Conservation (phyloP, 2,329 filamentous ascomycete species). For the Calcarisporium arbuscula region DNA sequence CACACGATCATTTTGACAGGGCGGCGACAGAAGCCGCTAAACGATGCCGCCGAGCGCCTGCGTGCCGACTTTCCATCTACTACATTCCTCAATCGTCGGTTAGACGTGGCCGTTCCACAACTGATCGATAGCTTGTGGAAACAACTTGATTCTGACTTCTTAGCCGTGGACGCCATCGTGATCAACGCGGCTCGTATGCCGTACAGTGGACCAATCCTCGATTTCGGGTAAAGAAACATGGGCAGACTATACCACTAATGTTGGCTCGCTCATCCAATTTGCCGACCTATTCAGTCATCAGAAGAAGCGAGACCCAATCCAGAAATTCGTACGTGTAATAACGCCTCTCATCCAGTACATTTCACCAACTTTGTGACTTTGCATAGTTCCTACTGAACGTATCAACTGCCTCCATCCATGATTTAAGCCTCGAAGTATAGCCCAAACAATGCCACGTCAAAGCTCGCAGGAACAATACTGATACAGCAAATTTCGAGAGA, state of each 20-base stretch:
- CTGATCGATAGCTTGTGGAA: slow-evolving; percentile 24
- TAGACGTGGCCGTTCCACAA: slow-evolving; percentile 16
- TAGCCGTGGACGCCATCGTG: slow-evolving; percentile 17
- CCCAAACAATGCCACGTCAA: slow-evolving; percentile 25
- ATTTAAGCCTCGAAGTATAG: slow-evolving; percentile 9
- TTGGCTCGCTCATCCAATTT: slow-evolving; percentile 8
- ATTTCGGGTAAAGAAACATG: slow-evolving; percentile 8
- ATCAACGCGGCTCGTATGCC: slow-evolving; percentile 12
- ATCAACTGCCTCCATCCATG: slow-evolving; percentile 14
- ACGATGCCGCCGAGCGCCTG: slow-evolving; percentile 1
- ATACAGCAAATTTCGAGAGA: slow-evolving; percentile 27
- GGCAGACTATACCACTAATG: slow-evolving; percentile 10
- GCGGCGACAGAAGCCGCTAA: slow-evolving; percentile 18
- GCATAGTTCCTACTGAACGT: slow-evolving; percentile 3
- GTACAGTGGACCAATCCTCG: slow-evolving; percentile 2
- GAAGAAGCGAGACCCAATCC: slow-evolving; percentile 9
- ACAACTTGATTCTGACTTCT: slow-evolving; percentile 14
- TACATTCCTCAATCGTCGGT: not conserved
- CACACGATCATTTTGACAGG: slow-evolving; percentile 30
- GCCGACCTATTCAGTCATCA: slow-evolving; percentile 27
- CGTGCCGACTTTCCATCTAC: slow-evolving; percentile 2
- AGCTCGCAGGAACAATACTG: slow-evolving; percentile 24
- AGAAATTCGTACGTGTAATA: slow-evolving; percentile 14
- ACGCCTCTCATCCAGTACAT: no score
- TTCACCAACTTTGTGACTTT: no score